Base-by-base conservation (phyloP, 164 flowering plant species). In the Annona cherimola region DNA sequence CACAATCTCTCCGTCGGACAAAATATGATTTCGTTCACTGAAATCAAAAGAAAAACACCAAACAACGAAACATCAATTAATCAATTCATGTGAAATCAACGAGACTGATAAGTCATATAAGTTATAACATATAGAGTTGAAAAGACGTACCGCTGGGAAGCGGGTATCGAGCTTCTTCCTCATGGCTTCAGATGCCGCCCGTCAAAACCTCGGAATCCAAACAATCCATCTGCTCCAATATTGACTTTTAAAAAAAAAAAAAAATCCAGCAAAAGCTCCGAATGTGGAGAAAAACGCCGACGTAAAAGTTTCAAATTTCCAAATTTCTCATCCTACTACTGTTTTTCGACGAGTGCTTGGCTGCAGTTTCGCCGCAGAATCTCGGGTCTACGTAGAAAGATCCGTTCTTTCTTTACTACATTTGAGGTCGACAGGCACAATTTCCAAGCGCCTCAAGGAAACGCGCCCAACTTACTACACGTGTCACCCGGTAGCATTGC, bases 101-200 rank as follows among this genome's bases (percentile, higher is more conserved):
- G 19, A 11, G 35, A 61, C 4, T 9, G 6, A 61, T 9, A 61
- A 61, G 7, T 11, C 2, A 61, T 20, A 61, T n/a, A n/a, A n/a
- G n/a, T n/a, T n/a, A 7, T 16, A 43, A 66, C 12, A 66, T 14
- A 66, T 11, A 66, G 68, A 66, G 8, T 1, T 5, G 12, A 66
- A 43, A 7, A n/a, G 69, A 66, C 69, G 8, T 66, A 66, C 69
- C 39, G 69, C 69, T 1, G 69, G 69, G 44, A 66, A 66, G 44
- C 69, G 69, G 50, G 69, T 66, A 66, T 66, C 69, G 2, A 66
- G 54, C 40, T 66, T 66, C 69, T 66, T 66, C 55, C 69, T 66
- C 69, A 66, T 66, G 54, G 55, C 69, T 11, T 66, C 69, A 66
- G 69, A 66, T n/a, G 43, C 40, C 54, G 39, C 6, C 50, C 69